Percentiles rank a stretch among this genome's conserved stretches.
Evolutionary conservation across 441 rosid genomes (phyloP).

Genomic region (Omphalea diandra): DNA sequence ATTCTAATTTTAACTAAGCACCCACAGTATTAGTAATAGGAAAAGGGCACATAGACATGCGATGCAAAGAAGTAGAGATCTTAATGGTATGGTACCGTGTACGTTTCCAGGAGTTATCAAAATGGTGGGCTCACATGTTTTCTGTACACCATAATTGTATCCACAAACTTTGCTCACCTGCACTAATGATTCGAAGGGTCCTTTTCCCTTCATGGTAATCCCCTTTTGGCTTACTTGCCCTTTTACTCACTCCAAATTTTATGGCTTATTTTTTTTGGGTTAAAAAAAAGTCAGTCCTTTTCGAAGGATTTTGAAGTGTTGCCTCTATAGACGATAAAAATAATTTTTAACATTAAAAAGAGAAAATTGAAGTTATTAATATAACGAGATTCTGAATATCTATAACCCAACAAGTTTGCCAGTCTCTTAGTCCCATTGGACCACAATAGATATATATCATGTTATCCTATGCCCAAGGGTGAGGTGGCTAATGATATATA

Average conservation of each 20-base stretch:
- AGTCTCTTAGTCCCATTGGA: neutral
- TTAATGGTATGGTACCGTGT: neutral
- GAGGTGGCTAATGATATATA: neutral
- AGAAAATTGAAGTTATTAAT: neutral
- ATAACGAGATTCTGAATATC: neutral
- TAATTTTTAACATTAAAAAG: neutral
- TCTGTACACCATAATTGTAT: conserved; percentile 26
- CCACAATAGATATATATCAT: neutral
- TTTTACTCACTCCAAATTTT: neutral
- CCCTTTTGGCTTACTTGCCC: conserved; percentile 1
- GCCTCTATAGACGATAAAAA: neutral
- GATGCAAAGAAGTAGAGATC: neutral
- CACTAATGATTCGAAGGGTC: conserved; percentile 29
- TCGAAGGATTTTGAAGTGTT: neutral
- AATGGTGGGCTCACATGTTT: conserved; percentile 32
- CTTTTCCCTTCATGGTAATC: conserved; percentile 5
- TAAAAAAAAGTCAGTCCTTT: too few relatives aligned
- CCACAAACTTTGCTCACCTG: conserved; percentile 29
- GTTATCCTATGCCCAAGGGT: neutral
- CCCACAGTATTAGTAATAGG: neutral
- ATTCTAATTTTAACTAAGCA: neutral
- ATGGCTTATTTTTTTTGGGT: too few relatives aligned
- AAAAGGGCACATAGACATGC: neutral
- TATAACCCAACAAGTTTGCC: neutral
- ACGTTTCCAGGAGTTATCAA: neutral